phyloP scores from a whole-genome alignment of 2,329 filamentous ascomycete species.

The Chaetothyriales sp. region DNA sequence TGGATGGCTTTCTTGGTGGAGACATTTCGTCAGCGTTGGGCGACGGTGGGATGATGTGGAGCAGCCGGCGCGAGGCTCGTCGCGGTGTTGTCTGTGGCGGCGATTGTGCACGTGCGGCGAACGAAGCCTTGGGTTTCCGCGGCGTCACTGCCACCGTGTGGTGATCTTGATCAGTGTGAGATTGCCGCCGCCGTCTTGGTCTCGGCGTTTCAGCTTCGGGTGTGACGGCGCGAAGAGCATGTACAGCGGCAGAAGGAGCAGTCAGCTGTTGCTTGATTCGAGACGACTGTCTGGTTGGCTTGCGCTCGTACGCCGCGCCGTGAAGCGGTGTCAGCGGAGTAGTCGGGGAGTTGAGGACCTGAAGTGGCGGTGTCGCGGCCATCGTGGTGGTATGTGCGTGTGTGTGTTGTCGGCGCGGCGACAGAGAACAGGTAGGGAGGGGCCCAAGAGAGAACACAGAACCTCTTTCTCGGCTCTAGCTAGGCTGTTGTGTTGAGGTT shows the following conservation, averaged over 20 bases:
- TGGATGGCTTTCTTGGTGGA: constrained; percentile 9
- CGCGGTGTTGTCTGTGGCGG: constrained; percentile 13
- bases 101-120: not conserved
- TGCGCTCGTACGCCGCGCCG: constrained; percentile 29
- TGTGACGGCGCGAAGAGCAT: not conserved
- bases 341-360: constrained; percentile 13
- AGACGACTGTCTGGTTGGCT: constrained; percentile 18
- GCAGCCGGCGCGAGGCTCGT: constrained; percentile 9
- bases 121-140: not conserved
- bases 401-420: not conserved
- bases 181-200: not conserved
- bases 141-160: not conserved
- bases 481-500: not conserved
- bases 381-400: too few relatives aligned
- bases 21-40: constrained; percentile 4
- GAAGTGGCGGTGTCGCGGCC: constrained; percentile 32
- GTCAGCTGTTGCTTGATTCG: constrained; percentile 11
- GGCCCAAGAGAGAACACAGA: not conserved
- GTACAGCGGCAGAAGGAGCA: not conserved
- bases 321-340: constrained; percentile 32
- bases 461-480: not conserved
- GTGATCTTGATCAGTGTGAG: not conserved
- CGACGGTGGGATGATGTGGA: constrained; percentile 15
- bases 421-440: too few relatives aligned
- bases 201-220: not conserved